A percentile compares a stretch with the other conserved stretches of the same genome.
Conservation (phyloP, 2,329 filamentous ascomycete genomes). For the Trichoderma koningiopsis region DNA sequence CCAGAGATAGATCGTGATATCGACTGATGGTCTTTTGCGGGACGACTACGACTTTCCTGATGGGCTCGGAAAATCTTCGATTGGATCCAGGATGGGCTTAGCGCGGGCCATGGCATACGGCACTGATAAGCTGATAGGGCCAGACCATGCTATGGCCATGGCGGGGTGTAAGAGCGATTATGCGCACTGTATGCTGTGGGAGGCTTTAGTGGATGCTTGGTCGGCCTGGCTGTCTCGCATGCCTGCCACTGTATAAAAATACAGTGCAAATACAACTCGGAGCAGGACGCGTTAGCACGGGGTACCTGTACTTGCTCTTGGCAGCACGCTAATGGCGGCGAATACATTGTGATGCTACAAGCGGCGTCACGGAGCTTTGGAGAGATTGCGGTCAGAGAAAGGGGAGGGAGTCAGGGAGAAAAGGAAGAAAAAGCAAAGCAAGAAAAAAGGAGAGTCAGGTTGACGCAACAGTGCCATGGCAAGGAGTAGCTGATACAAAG, state of each 20-base stretch:
- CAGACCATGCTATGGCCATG: not conserved
- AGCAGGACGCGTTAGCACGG: not conserved
- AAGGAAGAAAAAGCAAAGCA: not conserved
- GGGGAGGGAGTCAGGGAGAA: not conserved
- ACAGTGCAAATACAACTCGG: not conserved
- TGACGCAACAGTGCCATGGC: not conserved
- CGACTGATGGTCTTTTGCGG: constrained; percentile 7
- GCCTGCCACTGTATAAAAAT: not conserved
- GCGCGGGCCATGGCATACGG: constrained; percentile 6
- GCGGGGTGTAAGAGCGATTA: not conserved
- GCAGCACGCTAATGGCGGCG: constrained; percentile 9
- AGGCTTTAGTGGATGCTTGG: too few species aligned
- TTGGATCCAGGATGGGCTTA: constrained; percentile 7
- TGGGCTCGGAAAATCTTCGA: constrained; percentile 24
- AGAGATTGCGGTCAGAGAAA: not conserved
- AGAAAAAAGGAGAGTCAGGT: not conserved
- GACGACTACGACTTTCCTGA: constrained; percentile 3
- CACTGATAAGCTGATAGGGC: constrained; percentile 16
- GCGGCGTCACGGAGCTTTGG: constrained; percentile 1
- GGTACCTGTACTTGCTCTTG: not conserved
- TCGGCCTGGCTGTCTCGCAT: not conserved
- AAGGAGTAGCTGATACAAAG: not conserved
- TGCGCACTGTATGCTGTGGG: not conserved
- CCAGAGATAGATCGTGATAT: not conserved
- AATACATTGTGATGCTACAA: constrained; percentile 21